Base-by-base conservation (phyloP, 345 rosid genomes). In the Eucalyptus pumila region DNA sequence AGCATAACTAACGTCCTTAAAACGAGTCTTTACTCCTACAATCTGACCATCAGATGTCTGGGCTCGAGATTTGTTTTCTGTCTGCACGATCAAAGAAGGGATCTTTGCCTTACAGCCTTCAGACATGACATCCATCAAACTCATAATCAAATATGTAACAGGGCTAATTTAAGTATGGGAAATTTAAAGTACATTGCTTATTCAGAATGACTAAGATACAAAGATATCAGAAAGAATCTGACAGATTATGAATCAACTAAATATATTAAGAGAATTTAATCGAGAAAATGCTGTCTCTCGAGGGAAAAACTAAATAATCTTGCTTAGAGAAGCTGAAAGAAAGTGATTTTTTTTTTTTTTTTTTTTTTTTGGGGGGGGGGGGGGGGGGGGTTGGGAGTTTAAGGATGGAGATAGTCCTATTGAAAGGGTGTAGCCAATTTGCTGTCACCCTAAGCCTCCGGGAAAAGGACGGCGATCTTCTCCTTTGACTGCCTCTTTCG, bases 1-100 rank as follows among this genome's bases (percentile, higher is more conserved):
- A 87, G 98, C 99, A 93, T 94, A 95, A 91, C 97, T 96, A 52
- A 93, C 94, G 90, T 98, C 98, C 92, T 95, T 96, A 92, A 95
- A 92, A 49, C 95, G 96, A 89, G 94, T 92, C 91, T 94, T 97
- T 58, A 89, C 87, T 87, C 96, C 97, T 80, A 92, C 91, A 87
- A 93, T 92, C 54, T 98, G 94, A 87, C 97, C 98, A 91, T 88
- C 87, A n/a, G 99, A 95, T 89, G 99, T 96, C 90, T 95, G 96
- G 85, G 88, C 97, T 88, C 94, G 95, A 80, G 99, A 95, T 91
- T 96, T 94, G 89, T 94, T 94, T 92, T 96, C 99, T 87, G 95
- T 91, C 99, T 95, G 94, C 93, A 94, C 65, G 52, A 23, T 52
- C 15, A 12, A 52, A 19, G 30, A 50, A 34, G 87, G 6, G 51